These are phyloP conservation scores for Antitrichia curtipendula DNA, from an alignment of 225 moss, liverwort and hornwort genomes.

Conservation along the genomic window DNA sequence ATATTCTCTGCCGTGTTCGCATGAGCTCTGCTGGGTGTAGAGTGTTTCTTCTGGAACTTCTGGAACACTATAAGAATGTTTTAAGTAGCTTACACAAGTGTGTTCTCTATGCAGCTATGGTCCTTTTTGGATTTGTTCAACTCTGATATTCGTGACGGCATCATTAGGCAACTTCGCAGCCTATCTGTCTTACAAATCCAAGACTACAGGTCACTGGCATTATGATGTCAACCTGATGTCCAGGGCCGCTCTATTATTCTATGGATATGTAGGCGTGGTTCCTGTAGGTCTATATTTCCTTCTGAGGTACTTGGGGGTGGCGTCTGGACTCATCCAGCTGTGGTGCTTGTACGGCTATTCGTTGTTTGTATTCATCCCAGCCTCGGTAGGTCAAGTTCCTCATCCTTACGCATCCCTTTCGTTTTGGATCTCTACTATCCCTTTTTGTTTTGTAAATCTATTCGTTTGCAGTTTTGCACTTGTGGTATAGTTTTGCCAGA, in stretches of 20 bases:
- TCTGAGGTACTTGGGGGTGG: slow-evolving; percentile 73
- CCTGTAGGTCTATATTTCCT: slow-evolving; percentile 82
- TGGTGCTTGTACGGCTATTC: slow-evolving; percentile 99
- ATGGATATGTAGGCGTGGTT: slow-evolving; percentile 80
- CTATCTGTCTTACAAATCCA: slow-evolving; percentile 68
- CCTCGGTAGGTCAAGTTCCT: slow-evolving; percentile 43
- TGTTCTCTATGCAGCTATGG: slow-evolving; percentile 57
- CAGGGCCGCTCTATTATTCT: slow-evolving; percentile 75
- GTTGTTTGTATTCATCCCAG: slow-evolving; percentile 89
- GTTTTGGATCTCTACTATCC: background rate
- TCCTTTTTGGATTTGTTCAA: slow-evolving; percentile 99
- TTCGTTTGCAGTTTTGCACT: background rate
- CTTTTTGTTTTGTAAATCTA: background rate
- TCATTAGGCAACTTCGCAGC: slow-evolving; percentile 92
- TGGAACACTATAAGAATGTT: background rate
- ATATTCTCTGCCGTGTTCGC: background rate
- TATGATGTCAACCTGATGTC: slow-evolving; percentile 84
- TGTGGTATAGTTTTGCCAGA: background rate
- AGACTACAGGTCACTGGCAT: slow-evolving; percentile 60
- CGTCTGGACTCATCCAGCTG: slow-evolving; percentile 71
- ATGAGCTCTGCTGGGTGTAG: background rate
- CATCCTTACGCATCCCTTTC: background rate
- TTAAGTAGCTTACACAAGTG: background rate
- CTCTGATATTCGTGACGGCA: slow-evolving; percentile 76
- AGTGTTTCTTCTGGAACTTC: background rate